phyloP scores from a whole-genome alignment of 352 stramenopile genomes.

The Phytopythium litorale region DNA sequence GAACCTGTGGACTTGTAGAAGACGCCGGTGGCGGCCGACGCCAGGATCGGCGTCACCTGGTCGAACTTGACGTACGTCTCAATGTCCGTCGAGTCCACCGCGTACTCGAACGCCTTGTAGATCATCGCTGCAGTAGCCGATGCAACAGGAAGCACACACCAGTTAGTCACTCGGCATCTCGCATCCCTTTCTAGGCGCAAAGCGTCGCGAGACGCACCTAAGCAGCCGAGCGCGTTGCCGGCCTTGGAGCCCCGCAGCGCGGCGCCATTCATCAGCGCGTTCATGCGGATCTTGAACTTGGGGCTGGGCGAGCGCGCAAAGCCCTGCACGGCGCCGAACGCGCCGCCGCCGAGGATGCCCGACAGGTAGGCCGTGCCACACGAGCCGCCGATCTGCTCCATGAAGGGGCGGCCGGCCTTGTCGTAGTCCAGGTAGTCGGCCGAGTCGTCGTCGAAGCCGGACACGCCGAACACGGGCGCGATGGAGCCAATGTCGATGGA shows the following conservation, averaged over 20 bases:
- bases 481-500: constrained; percentile 81
- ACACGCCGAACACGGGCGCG: constrained; percentile 83
- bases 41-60: constrained; percentile 80
- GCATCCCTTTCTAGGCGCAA: constrained; percentile 5
- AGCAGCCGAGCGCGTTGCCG: constrained; percentile 77
- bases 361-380: constrained; percentile 83
- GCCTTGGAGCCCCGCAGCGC: constrained; percentile 78
- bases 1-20: constrained; percentile 84
- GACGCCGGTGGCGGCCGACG: constrained; percentile 72
- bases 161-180: constrained; percentile 9
- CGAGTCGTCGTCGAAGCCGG: constrained; percentile 66
- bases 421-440: constrained; percentile 87
- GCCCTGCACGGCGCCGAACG: constrained; percentile 61
- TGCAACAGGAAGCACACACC: constrained; percentile 8
- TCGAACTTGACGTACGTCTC: constrained; percentile 82
- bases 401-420: constrained; percentile 77
- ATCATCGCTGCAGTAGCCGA: constrained; percentile 55
- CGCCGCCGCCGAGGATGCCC: constrained; percentile 75
- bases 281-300: constrained; percentile 89
- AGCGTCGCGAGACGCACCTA: constrained; percentile 37
- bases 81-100: constrained; percentile 72
- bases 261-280: constrained; percentile 84
- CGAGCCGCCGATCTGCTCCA: constrained; percentile 78
- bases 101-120: constrained; percentile 86
- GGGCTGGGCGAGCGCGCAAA: constrained; percentile 69